These are phyloP conservation scores for peach (Prunus persica) DNA, from an alignment of 306 rosid genomes.

Conservation along the genomic window Prunus_persica_NCBIv2 NC_034014.1:6467501-6468000, in stretches of 20 bases:
- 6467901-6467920: slow-evolving; percentile 95
- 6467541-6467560: background rate
- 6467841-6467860: slow-evolving; percentile 59
- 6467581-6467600: background rate
- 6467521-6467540: background rate
- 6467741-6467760: slow-evolving; percentile 94
- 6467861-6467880: slow-evolving; percentile 88
- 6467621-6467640: slow-evolving; percentile 94
- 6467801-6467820: slow-evolving; percentile 78
- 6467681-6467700: slow-evolving; percentile 97
- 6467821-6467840: slow-evolving; percentile 82
- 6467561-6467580: background rate
- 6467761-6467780: slow-evolving; percentile 98
- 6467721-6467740: slow-evolving; percentile 82
- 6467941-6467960: slow-evolving; percentile 85
- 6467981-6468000: slow-evolving; percentile 83
- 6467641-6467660: slow-evolving; percentile 98
- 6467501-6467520: background rate
- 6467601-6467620: slow-evolving; percentile 27
- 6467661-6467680: slow-evolving; percentile 95
- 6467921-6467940: slow-evolving; percentile 78
- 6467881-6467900: slow-evolving; percentile 93
- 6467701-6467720: slow-evolving; percentile 87
- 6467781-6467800: slow-evolving; percentile 98
- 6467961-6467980: slow-evolving; percentile 98